Evolutionary conservation across 2,329 filamentous ascomycete species (phyloP).

Genomic region (Apiospora kogelbergensis): DNA sequence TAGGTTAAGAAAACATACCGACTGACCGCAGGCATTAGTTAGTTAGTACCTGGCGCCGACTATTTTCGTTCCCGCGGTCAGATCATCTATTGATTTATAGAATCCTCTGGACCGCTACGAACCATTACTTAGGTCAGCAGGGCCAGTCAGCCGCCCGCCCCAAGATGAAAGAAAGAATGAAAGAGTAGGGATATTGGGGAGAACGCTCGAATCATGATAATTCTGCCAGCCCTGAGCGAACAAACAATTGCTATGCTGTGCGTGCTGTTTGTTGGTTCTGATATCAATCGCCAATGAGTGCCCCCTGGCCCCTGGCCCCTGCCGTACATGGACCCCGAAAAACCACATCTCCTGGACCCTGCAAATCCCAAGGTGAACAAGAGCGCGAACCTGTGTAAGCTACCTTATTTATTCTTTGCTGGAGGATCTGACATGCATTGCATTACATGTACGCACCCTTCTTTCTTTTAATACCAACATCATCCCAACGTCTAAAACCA

Average conservation of each 20-base stretch:
- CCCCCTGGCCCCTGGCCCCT: background rate
- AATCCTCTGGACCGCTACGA: background rate
- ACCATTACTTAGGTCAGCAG: background rate
- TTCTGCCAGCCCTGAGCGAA: no score
- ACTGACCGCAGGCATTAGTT: background rate
- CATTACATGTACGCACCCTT: background rate
- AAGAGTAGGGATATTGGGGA: background rate
- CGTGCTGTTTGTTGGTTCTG: background rate
- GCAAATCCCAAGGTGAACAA: background rate
- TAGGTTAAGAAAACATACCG: background rate
- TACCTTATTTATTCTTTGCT: background rate
- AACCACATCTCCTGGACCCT: background rate
- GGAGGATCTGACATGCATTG: slow-evolving; percentile 1
- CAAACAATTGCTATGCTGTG: no score
- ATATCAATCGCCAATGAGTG: background rate
- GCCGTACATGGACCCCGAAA: slow-evolving; percentile 1
- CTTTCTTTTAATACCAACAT: no score
- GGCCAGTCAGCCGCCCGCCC: background rate
- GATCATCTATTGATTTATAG: background rate
- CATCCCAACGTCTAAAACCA: background rate
- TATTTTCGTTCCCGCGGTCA: background rate
- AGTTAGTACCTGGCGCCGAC: background rate
- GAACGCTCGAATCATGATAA: no score
- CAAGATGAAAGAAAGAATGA: background rate
- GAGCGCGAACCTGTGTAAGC: background rate